Evolutionary conservation across 2,329 filamentous ascomycete genomes (phyloP).

Genomic region (Penicillium janthinellum): DNA sequence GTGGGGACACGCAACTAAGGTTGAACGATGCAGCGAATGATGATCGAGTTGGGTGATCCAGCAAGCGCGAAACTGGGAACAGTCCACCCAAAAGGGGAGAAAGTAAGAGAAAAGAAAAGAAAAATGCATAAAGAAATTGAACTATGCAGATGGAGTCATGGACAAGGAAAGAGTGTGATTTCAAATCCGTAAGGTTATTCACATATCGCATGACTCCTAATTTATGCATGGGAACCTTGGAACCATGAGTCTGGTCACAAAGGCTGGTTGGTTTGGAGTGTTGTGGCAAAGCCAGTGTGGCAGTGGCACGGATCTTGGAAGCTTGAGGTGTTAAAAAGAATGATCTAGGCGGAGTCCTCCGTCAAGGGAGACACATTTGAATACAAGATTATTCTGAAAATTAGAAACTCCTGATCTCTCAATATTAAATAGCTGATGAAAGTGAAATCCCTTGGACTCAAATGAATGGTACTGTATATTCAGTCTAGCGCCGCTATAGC

Average conservation of each 20-base stretch:
- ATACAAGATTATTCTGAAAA: no score
- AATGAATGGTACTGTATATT: neutral
- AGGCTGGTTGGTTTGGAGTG: neutral
- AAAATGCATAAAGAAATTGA: conserved; percentile 8
- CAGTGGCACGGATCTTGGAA: conserved; percentile 3
- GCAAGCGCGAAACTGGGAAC: conserved; percentile 3
- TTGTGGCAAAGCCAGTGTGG: conserved; percentile 17
- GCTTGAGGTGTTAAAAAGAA: no score
- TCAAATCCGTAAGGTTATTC: conserved; percentile 15
- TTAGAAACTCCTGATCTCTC: no score
- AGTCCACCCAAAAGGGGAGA: neutral
- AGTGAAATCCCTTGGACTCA: no score
- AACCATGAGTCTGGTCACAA: neutral
- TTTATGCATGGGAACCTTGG: conserved; percentile 27
- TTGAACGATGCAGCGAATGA: conserved; percentile 26
- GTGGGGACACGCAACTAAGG: conserved; percentile 26
- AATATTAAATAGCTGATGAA: no score
- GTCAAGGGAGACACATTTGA: no score
- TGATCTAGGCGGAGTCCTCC: no score
- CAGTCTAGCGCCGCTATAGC: neutral
- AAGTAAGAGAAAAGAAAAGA: conserved; percentile 5
- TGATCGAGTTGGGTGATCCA: conserved; percentile 17
- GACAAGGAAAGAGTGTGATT: conserved; percentile 12
- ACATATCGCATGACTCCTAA: conserved; percentile 14
- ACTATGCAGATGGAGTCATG: conserved; percentile 2